Conservation (phyloP, 2,329 filamentous ascomycete genomes). For the Aspergillus hortae region DNA sequence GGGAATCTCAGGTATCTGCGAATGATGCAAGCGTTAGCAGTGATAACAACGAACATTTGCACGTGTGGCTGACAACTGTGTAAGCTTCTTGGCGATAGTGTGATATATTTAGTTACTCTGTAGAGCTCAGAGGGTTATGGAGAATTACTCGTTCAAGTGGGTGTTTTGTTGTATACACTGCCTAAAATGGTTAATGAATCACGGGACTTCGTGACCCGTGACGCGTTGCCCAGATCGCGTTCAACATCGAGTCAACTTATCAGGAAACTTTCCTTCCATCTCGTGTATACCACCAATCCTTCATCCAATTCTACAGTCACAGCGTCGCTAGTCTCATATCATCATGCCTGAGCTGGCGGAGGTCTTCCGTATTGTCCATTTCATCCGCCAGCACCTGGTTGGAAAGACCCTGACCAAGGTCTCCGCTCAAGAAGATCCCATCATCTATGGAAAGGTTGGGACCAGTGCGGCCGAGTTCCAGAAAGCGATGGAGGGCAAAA, state of each 20-base stretch:
- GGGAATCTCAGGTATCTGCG: no score
- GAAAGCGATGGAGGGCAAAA: slow-evolving; percentile 70
- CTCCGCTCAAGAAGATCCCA: slow-evolving; percentile 71
- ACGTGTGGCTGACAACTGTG: no score
- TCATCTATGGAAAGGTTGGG: slow-evolving; percentile 87
- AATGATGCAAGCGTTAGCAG: no score
- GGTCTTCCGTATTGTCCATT: slow-evolving; percentile 84
- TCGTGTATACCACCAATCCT: neutral
- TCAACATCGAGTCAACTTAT: no score
- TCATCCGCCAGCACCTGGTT: slow-evolving; percentile 76
- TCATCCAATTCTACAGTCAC: neutral
- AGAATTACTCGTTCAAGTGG: no score
- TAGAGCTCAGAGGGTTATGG: no score
- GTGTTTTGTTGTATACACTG: no score
- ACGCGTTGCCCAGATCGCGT: slow-evolving; percentile 11
- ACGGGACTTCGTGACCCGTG: slow-evolving; percentile 26
- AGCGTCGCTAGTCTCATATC: neutral
- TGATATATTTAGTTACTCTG: no score
- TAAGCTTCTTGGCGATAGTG: no score
- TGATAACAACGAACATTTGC: no score
- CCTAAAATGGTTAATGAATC: slow-evolving; percentile 4
- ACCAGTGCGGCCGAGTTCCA: slow-evolving; percentile 73
- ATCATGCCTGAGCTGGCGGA: slow-evolving; percentile 50
- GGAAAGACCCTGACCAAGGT: slow-evolving; percentile 73
- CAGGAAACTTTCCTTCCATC: neutral